phyloP scores from a whole-genome alignment of 2,329 filamentous ascomycete genomes.

The Colletotrichum horii region DNA sequence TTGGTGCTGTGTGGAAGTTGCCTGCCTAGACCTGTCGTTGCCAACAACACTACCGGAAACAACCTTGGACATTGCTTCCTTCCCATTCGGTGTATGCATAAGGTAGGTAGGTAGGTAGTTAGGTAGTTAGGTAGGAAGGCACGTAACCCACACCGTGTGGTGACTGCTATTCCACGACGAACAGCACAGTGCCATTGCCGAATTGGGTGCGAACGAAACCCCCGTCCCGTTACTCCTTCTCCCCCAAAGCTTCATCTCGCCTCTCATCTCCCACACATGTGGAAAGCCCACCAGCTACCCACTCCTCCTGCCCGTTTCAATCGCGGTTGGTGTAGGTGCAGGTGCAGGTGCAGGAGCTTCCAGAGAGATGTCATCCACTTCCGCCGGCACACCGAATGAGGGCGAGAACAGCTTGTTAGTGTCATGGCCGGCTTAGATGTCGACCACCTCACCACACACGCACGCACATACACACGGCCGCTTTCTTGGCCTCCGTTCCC shows the following conservation, averaged over 20 bases:
- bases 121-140: not conserved
- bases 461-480: not conserved
- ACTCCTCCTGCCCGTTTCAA: not conserved
- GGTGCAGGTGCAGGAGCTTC: not conserved
- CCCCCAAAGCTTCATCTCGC: not conserved
- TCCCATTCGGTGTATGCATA: not conserved
- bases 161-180: not conserved
- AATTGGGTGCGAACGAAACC: not conserved
- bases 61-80: not conserved
- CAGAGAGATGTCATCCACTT: not conserved
- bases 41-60: not conserved
- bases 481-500: not conserved
- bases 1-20: not conserved
- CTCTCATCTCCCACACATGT: not conserved
- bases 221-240: not conserved
- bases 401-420: not conserved
- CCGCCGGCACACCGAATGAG: not conserved
- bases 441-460: not conserved
- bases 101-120: not conserved
- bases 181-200: not conserved
- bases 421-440: not conserved
- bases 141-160: not conserved
- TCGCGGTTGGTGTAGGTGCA: not conserved
- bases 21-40: not conserved
- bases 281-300: not conserved